Percentiles rank a stretch among this genome's conserved stretches.
Evolutionary conservation across 192 early-diverging fungal genomes (phyloP).

Genomic region (Coemansia sp.): DNA sequence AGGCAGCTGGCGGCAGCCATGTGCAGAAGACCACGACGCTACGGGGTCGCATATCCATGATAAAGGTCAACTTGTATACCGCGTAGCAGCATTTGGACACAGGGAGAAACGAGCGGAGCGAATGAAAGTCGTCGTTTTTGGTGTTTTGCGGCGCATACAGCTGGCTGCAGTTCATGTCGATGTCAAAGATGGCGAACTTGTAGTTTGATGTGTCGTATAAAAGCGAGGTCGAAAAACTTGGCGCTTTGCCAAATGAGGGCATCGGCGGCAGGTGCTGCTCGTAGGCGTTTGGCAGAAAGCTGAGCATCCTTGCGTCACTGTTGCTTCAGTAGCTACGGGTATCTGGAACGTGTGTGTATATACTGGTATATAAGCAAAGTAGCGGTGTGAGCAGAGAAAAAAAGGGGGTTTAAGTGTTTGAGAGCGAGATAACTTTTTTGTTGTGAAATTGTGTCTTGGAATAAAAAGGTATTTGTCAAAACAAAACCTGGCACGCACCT

Average conservation of each 20-base stretch:
- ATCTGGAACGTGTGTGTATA: background rate
- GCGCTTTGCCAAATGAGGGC: conserved; percentile 6
- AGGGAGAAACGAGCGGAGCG: conserved; percentile 16
- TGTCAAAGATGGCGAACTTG: conserved; percentile 21
- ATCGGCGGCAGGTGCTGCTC: conserved; percentile 6
- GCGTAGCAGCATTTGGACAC: conserved; percentile 22
- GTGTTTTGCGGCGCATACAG: conserved; percentile 5
- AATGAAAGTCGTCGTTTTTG: conserved; percentile 11
- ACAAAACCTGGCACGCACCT: too few relatives aligned
- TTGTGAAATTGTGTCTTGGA: too few relatives aligned
- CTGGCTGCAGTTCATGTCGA: conserved; percentile 9
- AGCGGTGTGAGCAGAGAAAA: too few relatives aligned
- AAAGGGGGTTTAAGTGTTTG: too few relatives aligned
- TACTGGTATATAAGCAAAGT: too few relatives aligned
- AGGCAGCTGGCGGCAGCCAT: conserved; percentile 15
- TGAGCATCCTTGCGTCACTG: background rate
- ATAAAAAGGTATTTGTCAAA: too few relatives aligned
- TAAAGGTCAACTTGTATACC: conserved; percentile 15
- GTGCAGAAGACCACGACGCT: conserved; percentile 19
- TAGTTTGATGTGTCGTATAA: conserved; percentile 16
- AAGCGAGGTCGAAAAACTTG: background rate
- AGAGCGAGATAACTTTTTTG: too few relatives aligned
- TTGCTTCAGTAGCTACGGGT: background rate
- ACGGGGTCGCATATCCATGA: conserved; percentile 13
- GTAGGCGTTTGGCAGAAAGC: conserved; percentile 1